Evolutionary conservation across 768 basidiomycete species (phyloP).

Genomic region (Rhodotorula taiwanensis): DNA sequence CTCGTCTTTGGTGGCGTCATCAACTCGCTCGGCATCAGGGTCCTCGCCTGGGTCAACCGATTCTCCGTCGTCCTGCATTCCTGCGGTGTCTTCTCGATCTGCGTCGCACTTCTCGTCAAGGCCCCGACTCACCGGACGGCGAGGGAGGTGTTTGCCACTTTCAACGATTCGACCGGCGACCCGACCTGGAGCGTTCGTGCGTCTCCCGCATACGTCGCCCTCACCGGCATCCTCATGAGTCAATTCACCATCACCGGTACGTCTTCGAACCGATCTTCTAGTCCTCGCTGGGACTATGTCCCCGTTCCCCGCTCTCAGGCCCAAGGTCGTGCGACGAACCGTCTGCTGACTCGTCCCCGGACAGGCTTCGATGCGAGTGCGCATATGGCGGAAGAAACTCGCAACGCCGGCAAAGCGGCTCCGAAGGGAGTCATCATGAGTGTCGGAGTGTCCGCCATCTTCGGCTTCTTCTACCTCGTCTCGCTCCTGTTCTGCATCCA

Average conservation of each 20-base stretch:
- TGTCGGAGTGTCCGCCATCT: conserved; percentile 64
- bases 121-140: conserved; percentile 65
- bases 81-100: conserved; percentile 60
- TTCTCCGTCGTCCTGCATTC: conserved; percentile 70
- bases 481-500: conserved; percentile 72
- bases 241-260: conserved; percentile 67
- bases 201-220: conserved; percentile 61
- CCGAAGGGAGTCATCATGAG: conserved; percentile 50
- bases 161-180: conserved; percentile 58
- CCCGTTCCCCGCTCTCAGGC: too few species aligned
- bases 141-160: conserved; percentile 62
- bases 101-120: conserved; percentile 62
- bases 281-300: too few species aligned
- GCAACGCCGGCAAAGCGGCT: conserved; percentile 53
- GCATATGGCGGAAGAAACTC: conserved; percentile 75
- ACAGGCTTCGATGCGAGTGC: conserved; percentile 57
- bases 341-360: too few species aligned
- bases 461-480: conserved; percentile 69
- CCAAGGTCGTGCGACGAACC: too few species aligned
- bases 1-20: conserved; percentile 62
- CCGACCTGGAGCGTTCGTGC: conserved; percentile 63
- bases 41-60: conserved; percentile 64
- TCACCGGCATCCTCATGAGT: conserved; percentile 64
- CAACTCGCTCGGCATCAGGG: conserved; percentile 61
- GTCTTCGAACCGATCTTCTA: neutral